Base-by-base conservation (phyloP, 805 yeast genomes). In the Phaffomyces thermotolerans region DNA sequence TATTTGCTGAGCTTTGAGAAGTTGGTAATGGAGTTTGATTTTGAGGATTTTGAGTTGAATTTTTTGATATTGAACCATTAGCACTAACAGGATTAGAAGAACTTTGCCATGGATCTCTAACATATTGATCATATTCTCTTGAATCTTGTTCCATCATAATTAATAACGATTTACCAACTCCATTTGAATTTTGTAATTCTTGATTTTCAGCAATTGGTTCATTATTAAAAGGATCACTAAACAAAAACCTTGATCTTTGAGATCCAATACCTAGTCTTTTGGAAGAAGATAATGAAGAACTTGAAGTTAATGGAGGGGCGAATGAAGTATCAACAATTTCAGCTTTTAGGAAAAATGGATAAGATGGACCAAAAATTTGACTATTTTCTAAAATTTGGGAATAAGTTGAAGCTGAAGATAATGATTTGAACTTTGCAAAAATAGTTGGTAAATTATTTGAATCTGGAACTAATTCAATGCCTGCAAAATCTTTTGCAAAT, bases 171-270 rank as follows among this genome's bases (percentile, higher is more conserved):
- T 66, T 69, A 2, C 75, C 73, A 35, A 59, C 57, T 34, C 66
- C 70, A 44, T 62, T 62, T 13, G 62, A 43, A 34, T 49, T 57
- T 50, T 53, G 30, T 44, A 48, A 18, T 31, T 50, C 53, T 18
- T 44, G 41, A 41, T 42, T 40, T 36, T 58, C 62, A 2, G 51
- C 39, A 20, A 54, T 45, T 5, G 54, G 35, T 20, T 65, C 68
- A 30, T 52, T 56, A n/a, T 57, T 62, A 52, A 75, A 74, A 9
- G 87, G 86, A 56, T 81, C 88, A 51, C 81, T 74, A 57, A 82
- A 82, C 33, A 82, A 67, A 54, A 82, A 81, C 52, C 87, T 69
- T n/a, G 85, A 79, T 51, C 85, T 65, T 56, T 78, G 82, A 44
- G 70, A 67, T 32, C 78, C 77, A 39, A 76, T 59, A 15, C 79